Evolutionary conservation across 305 asterid species (phyloP), one percentile per base, ranked within the genome.

Genomic region (Solanum hybrid): DNA sequence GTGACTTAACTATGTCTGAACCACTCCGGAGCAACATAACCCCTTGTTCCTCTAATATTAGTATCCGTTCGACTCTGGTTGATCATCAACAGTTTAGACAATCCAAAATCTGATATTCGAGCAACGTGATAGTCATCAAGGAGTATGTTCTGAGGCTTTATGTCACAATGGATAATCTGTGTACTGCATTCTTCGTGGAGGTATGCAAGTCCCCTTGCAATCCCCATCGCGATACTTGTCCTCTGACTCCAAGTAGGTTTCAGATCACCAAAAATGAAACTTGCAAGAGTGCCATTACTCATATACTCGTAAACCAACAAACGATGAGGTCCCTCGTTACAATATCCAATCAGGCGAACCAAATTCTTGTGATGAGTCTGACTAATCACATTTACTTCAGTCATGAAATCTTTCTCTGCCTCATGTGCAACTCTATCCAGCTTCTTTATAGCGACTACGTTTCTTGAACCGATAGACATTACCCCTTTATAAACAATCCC

Each of bases 81-180:
- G 67, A 88, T 37, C 93, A 14, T 64, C 89, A 94, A 3, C 31
- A 94, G 95, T 64, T 95, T 95, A 1, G 98, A 95, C 87, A 95
- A 31, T 22, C 98, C 97, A 28, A 95, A 94, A 86, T 95, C 98
- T 11, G 97, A 92, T 14, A 95, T 95, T 51, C 94, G 89, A 5
- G 95, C 92, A 14, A 88, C 87, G 86, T 89, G 69, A 81, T 91
- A 78, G 0, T 94, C 95, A 18, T 95, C 96, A 8, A 94, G 92
- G 34, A 95, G 98, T 22, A 94, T 90, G 89, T 95, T 94, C 36
- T 95, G 95, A 40, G 96, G 96, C 93, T 95, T 94, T 35, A 95
- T 93, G 80, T 95, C 98, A 28, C 98, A 95, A 14, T 94, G 98
- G 28, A 95, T 94, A 86, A 95, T 95, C 14, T 94, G 98, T 0